A percentile compares a stretch with the other conserved stretches of the same genome.
These are phyloP conservation scores for Trypanosoma conorhini DNA, from an alignment of 208 protist genomes.

Conservation along the genomic window DNA sequence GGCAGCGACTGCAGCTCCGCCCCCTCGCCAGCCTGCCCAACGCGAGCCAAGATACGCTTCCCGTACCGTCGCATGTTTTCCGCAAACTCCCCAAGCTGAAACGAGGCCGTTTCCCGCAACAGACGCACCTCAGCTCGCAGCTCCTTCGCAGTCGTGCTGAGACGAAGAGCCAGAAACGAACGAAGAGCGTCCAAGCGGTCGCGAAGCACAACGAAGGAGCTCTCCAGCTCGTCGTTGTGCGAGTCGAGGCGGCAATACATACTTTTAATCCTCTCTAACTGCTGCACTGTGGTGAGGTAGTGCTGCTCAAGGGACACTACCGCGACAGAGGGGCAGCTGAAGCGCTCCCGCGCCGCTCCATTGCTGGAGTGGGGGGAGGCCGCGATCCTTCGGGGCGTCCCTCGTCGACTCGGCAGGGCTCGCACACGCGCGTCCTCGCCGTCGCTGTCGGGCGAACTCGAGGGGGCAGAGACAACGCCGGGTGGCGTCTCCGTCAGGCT, in stretches of 20 bases:
- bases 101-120: conserved; percentile 41
- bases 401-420: neutral
- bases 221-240: conserved; percentile 44
- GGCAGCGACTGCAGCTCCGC: neutral
- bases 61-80: conserved; percentile 21
- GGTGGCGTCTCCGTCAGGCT: conserved; percentile 6
- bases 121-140: conserved; percentile 37
- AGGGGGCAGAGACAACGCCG: neutral
- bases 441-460: neutral
- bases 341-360: neutral
- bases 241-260: conserved; percentile 33
- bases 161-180: conserved; percentile 20
- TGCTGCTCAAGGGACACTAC: conserved; percentile 48
- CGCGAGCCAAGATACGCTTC: neutral
- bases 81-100: conserved; percentile 42
- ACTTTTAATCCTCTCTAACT: conserved; percentile 31
- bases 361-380: neutral
- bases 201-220: conserved; percentile 28
- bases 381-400: neutral
- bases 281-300: conserved; percentile 36
- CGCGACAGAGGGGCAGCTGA: conserved; percentile 36
- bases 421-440: neutral
- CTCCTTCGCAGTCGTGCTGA: conserved; percentile 41
- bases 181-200: conserved; percentile 20
- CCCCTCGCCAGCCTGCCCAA: neutral